Base-by-base conservation (phyloP, 176 grass and related monocot species). In the Urochloa ruziziensis region DNA sequence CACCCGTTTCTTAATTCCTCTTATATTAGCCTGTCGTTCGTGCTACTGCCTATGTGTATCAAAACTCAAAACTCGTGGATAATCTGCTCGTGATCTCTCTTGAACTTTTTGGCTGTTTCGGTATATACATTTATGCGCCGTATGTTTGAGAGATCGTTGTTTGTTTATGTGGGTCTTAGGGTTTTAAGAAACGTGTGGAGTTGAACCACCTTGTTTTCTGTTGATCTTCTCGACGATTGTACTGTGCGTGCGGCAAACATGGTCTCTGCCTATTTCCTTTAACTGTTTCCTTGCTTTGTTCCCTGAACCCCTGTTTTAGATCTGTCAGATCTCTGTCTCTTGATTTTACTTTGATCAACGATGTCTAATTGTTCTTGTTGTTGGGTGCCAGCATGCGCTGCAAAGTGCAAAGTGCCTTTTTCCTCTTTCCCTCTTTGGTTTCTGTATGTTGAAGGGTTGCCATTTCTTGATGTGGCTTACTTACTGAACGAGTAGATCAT, bases 171-270 rank as follows among this genome's bases (percentile, higher is more conserved):
- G 46, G 33, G 36, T 73, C n/a, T n/a, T 56, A 74, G 80, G 68
- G 46, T 76, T 63, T 86, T 86, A 42, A 43, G 56, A 80, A 73
- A 73, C 5, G 25, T 80, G 18, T 65, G 37, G 44, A 42, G 63
- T 80, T 79, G 44, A 71, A 52, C 17, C n/a, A 39, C 24, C 23
- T 39, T 28, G 34, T 54, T 54, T 40, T 44, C 14, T 79, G 43
- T 11, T 49, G 14, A 61, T 59, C 32, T 48, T 61, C n/a, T 48
- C n/a, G 30, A 33, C 27, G 5, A 56, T 62, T 48, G n/a, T n/a
- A n/a, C 25, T 79, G 30, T 6, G 42, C 10, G n/a, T 59, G 36
- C 32, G 17, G 6, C 19, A 51, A 7, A 68, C 36, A 47, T 70
- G 21, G 34, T 85, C 28, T 48, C 28, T 70, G 23, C 29, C 15